These are phyloP conservation scores for Vigna trinervia DNA, from an alignment of 306 rosid genomes.

Conservation along the genomic window DNA sequence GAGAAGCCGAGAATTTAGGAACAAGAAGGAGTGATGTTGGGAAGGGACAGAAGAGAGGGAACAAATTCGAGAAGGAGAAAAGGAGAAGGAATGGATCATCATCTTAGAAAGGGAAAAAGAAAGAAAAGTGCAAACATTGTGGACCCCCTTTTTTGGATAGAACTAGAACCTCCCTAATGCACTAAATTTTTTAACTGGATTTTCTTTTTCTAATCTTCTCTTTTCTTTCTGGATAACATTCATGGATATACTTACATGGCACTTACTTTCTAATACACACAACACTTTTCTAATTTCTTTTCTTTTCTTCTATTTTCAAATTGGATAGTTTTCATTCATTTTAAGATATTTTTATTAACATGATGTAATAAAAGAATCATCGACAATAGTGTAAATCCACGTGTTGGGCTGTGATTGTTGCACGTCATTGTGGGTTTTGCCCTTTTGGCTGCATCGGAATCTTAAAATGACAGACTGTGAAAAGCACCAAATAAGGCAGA, in stretches of 20 bases:
- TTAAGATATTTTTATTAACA: too few species aligned
- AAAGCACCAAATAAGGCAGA: conserved; percentile 48
- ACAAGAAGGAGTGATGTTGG: neutral
- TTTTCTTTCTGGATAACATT: conserved; percentile 26
- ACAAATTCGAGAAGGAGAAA: conserved; percentile 30
- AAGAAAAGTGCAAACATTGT: conserved; percentile 56
- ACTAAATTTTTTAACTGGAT: conserved; percentile 3
- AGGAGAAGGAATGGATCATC: neutral
- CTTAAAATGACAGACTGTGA: conserved; percentile 29
- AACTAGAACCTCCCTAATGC: conserved; percentile 36
- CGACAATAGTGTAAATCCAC: neutral
- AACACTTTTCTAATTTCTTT: neutral
- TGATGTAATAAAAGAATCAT: too few species aligned
- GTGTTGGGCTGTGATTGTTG: conserved; percentile 34
- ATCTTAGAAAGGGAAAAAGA: conserved; percentile 15
- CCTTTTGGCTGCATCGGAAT: conserved; percentile 4
- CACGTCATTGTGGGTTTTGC: neutral
- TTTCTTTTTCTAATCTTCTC: conserved; percentile 42
- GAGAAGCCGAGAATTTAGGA: conserved; percentile 41
- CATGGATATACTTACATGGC: neutral
- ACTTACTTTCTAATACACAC: neutral
- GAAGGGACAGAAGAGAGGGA: conserved; percentile 29
- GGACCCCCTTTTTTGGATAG: conserved; percentile 49
- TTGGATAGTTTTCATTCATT: neutral
- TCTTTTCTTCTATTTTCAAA: neutral